A percentile compares a stretch with the other conserved stretches of the same genome.
phyloP scores from a whole-genome alignment of 352 stramenopile species.

The Globisporangium parvum region DNA sequence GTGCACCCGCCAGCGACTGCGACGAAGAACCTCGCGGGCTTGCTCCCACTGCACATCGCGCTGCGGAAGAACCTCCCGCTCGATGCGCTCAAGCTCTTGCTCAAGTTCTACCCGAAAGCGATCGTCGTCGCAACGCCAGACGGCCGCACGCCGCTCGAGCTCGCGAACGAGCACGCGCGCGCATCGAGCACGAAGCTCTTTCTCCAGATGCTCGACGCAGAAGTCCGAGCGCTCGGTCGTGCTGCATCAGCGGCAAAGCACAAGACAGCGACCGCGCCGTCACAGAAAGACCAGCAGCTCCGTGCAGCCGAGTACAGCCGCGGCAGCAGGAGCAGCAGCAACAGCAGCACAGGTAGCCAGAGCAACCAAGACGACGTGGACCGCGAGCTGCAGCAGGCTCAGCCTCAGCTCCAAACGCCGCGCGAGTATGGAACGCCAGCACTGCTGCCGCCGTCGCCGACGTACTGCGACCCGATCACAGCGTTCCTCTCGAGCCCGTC shows the following conservation, averaged over 20 bases:
- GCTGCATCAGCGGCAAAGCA: slow-evolving; percentile 8
- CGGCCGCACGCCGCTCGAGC: slow-evolving; percentile 32
- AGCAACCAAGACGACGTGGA: neutral
- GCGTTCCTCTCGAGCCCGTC: slow-evolving; percentile 9
- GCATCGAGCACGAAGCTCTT: slow-evolving; percentile 22
- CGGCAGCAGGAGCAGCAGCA: neutral
- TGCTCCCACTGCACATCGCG: slow-evolving; percentile 66
- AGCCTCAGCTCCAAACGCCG: no score
- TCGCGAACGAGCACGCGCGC: slow-evolving; percentile 37
- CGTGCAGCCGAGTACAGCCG: neutral
- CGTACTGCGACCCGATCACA: slow-evolving; percentile 16
- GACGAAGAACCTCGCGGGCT: slow-evolving; percentile 41
- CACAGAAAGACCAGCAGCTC: slow-evolving; percentile 8
- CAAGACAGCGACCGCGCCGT: neutral
- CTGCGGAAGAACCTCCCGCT: slow-evolving; percentile 52
- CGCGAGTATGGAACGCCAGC: neutral
- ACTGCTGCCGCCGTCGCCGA: neutral
- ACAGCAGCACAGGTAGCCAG: neutral
- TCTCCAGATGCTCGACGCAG: slow-evolving; percentile 32
- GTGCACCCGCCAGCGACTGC: slow-evolving; percentile 33
- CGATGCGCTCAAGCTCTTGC: slow-evolving; percentile 53
- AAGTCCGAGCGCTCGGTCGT: slow-evolving; percentile 20
- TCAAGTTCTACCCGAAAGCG: slow-evolving; percentile 60
- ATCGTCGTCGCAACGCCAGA: slow-evolving; percentile 43
- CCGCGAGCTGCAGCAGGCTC: no score